Evolutionary conservation across 306 rosid species (phyloP).

Genomic region (Casuarina glauca): DNA sequence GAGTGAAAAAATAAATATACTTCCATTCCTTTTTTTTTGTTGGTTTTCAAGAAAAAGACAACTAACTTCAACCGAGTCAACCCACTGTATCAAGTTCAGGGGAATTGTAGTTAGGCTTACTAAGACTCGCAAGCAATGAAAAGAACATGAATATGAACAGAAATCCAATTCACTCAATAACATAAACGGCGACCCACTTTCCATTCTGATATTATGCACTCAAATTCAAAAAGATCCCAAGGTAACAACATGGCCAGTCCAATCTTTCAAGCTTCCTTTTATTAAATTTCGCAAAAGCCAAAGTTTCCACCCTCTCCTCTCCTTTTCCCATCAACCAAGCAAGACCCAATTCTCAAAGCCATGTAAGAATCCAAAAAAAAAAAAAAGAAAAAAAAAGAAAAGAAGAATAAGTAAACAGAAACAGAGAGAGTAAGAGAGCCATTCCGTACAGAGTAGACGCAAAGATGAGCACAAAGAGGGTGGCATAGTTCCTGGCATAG

Average conservation of each 20-base stretch:
- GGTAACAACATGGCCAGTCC: not conserved
- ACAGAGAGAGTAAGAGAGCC: constrained; percentile 1
- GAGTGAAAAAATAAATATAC: not conserved
- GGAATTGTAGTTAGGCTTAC: not conserved
- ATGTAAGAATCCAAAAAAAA: not conserved
- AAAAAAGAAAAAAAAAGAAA: not conserved
- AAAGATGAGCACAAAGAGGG: constrained; percentile 64
- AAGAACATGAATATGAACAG: not conserved
- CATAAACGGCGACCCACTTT: not conserved
- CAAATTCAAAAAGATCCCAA: not conserved
- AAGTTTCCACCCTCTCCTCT: constrained; percentile 5
- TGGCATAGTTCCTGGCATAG: constrained; percentile 82
- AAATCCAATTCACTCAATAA: not conserved
- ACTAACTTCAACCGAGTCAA: too few relatives aligned
- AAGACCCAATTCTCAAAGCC: constrained; percentile 19
- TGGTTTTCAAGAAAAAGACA: too few relatives aligned
- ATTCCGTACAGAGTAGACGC: constrained; percentile 69
- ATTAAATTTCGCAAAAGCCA: not conserved
- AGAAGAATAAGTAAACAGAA: not conserved
- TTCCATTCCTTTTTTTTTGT: too few relatives aligned
- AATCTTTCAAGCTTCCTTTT: not conserved
- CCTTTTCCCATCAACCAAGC: not conserved
- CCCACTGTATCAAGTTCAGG: too few relatives aligned
- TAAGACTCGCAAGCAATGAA: not conserved
- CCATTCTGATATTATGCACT: not conserved